Evolutionary conservation across 2,329 filamentous ascomycete genomes (phyloP), one percentile per base, ranked within the genome.

Genomic region (Diplodia seriata): DNA sequence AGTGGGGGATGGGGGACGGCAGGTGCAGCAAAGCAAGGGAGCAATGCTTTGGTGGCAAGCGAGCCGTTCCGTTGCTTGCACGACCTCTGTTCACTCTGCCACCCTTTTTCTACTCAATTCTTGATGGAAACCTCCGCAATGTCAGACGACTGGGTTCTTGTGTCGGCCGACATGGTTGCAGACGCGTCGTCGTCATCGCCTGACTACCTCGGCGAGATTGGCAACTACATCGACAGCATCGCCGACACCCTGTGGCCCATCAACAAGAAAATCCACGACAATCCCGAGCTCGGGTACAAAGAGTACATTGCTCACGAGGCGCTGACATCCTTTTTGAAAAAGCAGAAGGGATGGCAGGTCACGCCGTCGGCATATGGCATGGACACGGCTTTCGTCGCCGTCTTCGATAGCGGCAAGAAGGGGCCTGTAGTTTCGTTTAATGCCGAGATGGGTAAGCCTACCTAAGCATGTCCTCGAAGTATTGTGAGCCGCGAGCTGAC

Each of bases 351-450:
- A 43, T 86, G 85, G 85, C 76, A 80, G 36, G 84, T 88, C 31
- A 85, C 80, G 1, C 79, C 79, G 1, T 84, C 83, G 1, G 84
- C 83, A 0, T 86, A 85, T 70, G 82, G 80, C 9, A 78, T 87
- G 69, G 76, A 78, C 40, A 87, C 85, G 2, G 85, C 85, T 14
- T 87, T 85, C 79, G 79, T 82, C 31, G 85, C 84, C 4, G 81
- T 82, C 1, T 85, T 78, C 68, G 81, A 84, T 67, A 83, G 77
- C 63, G 80, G 81, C 12, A 79, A 72, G 62, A 74, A 77, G n/a
- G 84, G 84, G 0, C 83, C 83, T 3, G 80, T 78, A 0, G 79
- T 83, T 11, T 80, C 78, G 15, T 83, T 83, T 68, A 81, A 82
- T 67, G 79, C 77, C 0, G 80, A 82, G 68, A 74, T 75, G 73